Conservation (phyloP, 441 rosid species). For the Melastoma candidum region DNA sequence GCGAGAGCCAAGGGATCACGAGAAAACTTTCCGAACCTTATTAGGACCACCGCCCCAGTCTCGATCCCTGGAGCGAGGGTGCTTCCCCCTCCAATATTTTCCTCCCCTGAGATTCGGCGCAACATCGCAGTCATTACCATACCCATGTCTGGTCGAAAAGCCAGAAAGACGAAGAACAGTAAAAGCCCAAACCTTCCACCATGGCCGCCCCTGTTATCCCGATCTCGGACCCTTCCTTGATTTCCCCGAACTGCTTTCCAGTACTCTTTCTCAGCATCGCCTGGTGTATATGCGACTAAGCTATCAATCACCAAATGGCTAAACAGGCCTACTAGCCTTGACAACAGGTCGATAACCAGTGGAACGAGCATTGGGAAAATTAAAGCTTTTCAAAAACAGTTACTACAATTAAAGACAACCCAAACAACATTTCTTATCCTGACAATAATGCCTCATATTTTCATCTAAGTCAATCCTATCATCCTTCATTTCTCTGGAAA, state of each 20-base stretch:
- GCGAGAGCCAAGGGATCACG: not conserved
- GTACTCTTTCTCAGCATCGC: slow-evolving; percentile 15
- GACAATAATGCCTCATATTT: too few relatives aligned
- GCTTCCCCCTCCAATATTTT: too few relatives aligned
- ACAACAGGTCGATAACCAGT: too few relatives aligned
- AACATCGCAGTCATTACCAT: not conserved
- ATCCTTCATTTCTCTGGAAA: too few relatives aligned
- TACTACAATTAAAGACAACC: too few relatives aligned
- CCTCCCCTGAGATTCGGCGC: not conserved
- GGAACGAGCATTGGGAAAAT: too few relatives aligned
- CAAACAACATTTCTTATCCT: too few relatives aligned
- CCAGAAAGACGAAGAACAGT: not conserved
- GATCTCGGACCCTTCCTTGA: slow-evolving; percentile 7
- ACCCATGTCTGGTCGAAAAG: not conserved
- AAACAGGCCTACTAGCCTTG: too few relatives aligned
- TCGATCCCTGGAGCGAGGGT: not conserved
- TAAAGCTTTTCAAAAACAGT: too few relatives aligned
- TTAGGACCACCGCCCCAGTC: not conserved
- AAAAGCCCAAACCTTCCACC: slow-evolving; percentile 6
- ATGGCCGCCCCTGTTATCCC: slow-evolving; percentile 3
- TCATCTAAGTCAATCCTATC: too few relatives aligned
- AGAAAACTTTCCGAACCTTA: slow-evolving; percentile 1
- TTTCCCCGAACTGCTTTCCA: slow-evolving; percentile 9
- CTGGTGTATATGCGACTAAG: slow-evolving; percentile 1
- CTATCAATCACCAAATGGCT: too few relatives aligned